Evolutionary conservation across 176 grass and related monocot genomes (phyloP).

Genomic region (Bonia amplexicaulis): DNA sequence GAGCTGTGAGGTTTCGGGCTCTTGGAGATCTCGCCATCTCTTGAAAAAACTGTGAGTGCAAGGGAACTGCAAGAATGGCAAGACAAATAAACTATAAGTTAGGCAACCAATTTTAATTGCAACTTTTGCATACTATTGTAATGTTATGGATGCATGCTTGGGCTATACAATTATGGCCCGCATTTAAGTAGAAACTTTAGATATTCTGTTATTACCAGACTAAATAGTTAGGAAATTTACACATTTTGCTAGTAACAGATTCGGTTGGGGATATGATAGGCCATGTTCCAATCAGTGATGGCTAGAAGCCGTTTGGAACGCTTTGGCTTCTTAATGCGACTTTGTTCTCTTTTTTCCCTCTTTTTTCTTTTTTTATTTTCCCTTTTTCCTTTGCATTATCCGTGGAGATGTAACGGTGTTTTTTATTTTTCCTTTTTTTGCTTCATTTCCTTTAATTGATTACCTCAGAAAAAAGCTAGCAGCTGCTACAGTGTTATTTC

Average conservation of each 20-base stretch:
- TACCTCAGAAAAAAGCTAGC: too few relatives aligned
- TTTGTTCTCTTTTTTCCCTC: too few relatives aligned
- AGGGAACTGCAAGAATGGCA: slow-evolving; percentile 16
- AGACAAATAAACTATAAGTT: slow-evolving; percentile 7
- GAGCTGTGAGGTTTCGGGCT: slow-evolving; percentile 35
- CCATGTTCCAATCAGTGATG: too few relatives aligned
- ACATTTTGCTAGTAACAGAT: slow-evolving; percentile 1
- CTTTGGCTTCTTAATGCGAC: too few relatives aligned
- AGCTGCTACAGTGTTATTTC: too few relatives aligned
- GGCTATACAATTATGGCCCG: background rate
- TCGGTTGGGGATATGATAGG: background rate
- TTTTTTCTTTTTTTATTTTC: too few relatives aligned
- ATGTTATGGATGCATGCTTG: slow-evolving; percentile 6
- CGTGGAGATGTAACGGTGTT: too few relatives aligned
- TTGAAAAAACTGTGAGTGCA: slow-evolving; percentile 14
- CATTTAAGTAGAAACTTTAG: background rate
- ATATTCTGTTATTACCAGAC: background rate
- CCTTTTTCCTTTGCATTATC: too few relatives aligned
- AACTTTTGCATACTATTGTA: background rate
- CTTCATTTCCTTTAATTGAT: too few relatives aligned
- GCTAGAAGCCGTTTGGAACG: too few relatives aligned
- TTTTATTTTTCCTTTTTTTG: too few relatives aligned
- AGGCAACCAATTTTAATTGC: background rate
- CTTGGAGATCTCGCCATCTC: slow-evolving; percentile 54
- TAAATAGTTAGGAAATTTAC: background rate